phyloP scores from a whole-genome alignment of 441 rosid genomes.

The Bocquillonia castaneifolia region DNA sequence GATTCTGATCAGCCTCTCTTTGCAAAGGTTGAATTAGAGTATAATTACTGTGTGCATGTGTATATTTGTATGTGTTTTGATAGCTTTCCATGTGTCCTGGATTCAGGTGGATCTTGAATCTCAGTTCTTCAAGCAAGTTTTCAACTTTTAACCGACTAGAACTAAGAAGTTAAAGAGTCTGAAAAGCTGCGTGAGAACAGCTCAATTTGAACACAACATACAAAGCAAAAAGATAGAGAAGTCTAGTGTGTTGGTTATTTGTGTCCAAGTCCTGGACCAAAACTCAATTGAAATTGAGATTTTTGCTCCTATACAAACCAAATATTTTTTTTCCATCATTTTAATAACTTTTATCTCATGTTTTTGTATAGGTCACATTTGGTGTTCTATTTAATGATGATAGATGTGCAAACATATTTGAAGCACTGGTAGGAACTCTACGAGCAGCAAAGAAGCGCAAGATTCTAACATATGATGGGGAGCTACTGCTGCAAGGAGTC shows the following conservation, averaged over 20 bases:
- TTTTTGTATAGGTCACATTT: constrained; percentile 67
- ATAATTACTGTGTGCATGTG: not conserved
- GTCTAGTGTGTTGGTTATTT: not conserved
- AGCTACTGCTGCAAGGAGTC: constrained; percentile 82
- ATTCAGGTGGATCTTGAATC: not conserved
- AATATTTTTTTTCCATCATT: not conserved
- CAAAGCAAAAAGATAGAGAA: not conserved
- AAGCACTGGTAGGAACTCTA: constrained; percentile 85
- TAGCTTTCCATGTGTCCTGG: not conserved
- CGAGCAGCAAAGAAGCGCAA: constrained; percentile 97
- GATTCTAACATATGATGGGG: constrained; percentile 59
- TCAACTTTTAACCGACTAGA: not conserved
- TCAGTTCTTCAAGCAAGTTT: not conserved
- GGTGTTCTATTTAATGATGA: constrained; percentile 82
- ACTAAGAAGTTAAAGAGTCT: not conserved
- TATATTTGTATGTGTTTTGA: not conserved
- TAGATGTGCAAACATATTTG: constrained; percentile 82
- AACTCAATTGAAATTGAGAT: not conserved
- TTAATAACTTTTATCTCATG: constrained; percentile 10
- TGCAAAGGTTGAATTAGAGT: not conserved
- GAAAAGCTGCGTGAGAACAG: not conserved
- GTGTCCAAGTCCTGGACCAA: not conserved
- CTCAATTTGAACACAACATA: not conserved
- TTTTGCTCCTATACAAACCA: not conserved
- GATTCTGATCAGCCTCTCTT: no score